Base-by-base conservation (phyloP, 2,329 filamentous ascomycete species). In the Drechslera avenae region DNA sequence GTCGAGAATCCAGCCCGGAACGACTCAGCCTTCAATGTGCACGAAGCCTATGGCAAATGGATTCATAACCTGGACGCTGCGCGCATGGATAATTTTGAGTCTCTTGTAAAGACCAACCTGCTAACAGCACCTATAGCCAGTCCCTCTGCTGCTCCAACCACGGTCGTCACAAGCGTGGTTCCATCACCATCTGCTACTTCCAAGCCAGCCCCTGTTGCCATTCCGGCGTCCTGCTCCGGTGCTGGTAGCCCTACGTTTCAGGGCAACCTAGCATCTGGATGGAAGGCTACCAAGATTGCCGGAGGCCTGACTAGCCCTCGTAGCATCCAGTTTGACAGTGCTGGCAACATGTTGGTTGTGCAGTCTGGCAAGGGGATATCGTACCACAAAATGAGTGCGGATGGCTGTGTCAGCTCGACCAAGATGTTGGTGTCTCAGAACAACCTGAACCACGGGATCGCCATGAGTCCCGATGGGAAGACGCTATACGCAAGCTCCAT, bases 401-500 rank as follows among this genome's bases (percentile, higher is more conserved):
- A 69, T 46, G 68, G 68, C 21, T 70, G 68, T 39, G 54, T 67
- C 34, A 60, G 65, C 2, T 68, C 66, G 8, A 64, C 60, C 7
- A 71, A 71, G 62, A 68, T 59, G 59, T 43, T 70, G 46, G 34
- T 70, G 19, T 67, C 68, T 4, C 59, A 64, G 40, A 71, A 62
- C 53, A 69, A 62, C 21, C 52, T 79, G 9, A 84, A 83, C 51
- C 80, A 82, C 59, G 80, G 80, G 21, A 78, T 82, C 39, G 75
- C 74, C 14, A 46, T 80, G 31, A 79, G 76, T 19, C 41, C 52
- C 7, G 75, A 81, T 64, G 79, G 79, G 9, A 75, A 65, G 37
- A 79, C 75, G 4, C 68, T 82, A 5, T 81, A 80, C 57, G 79
- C 77, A 13, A 88, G 86, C 1, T 81, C 79, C 3, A 71, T 79